phyloP scores from a whole-genome alignment of 2,329 filamentous ascomycete genomes.

The Ophiostoma ulmi region DNA sequence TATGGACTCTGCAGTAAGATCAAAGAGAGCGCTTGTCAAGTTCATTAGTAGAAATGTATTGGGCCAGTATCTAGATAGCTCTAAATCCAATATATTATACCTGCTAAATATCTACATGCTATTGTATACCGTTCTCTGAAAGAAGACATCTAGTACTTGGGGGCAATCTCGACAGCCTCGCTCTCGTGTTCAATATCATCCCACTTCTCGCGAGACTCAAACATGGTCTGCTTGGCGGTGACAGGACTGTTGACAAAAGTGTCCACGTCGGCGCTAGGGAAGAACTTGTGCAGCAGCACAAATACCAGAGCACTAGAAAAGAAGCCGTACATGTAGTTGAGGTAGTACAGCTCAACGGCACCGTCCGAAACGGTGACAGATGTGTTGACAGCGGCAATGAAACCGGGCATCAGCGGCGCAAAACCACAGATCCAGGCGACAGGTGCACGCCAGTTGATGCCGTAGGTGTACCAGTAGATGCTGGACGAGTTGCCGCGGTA shows the following conservation, averaged over 20 bases:
- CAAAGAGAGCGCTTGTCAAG: no score
- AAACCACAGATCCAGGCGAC: slow-evolving; percentile 6
- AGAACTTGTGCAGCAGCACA: slow-evolving; percentile 7
- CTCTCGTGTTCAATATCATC: slow-evolving; percentile 3
- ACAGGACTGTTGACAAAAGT: background rate
- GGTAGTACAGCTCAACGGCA: slow-evolving; percentile 8
- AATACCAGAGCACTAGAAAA: background rate
- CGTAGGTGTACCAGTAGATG: slow-evolving; percentile 12
- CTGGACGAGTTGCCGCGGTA: slow-evolving; percentile 1
- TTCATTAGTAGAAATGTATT: no score
- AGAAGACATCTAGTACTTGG: background rate
- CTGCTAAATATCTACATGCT: no score
- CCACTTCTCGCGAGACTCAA: slow-evolving; percentile 1
- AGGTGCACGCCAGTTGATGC: slow-evolving; percentile 12
- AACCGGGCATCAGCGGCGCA: slow-evolving; percentile 9
- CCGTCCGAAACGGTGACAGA: background rate
- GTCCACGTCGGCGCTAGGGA: background rate
- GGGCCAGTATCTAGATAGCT: no score
- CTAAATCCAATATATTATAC: no score
- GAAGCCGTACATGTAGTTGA: slow-evolving; percentile 12
- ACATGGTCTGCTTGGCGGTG: slow-evolving; percentile 3
- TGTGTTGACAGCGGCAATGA: slow-evolving; percentile 8
- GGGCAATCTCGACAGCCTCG: background rate
- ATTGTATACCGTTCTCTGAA: background rate
- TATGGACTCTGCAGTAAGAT: no score